A percentile compares a stretch with the other conserved stretches of the same genome.
These are phyloP conservation scores for Oryza australiensis DNA, from an alignment of 176 grass and related monocot genomes.

Conservation along the genomic window DNA sequence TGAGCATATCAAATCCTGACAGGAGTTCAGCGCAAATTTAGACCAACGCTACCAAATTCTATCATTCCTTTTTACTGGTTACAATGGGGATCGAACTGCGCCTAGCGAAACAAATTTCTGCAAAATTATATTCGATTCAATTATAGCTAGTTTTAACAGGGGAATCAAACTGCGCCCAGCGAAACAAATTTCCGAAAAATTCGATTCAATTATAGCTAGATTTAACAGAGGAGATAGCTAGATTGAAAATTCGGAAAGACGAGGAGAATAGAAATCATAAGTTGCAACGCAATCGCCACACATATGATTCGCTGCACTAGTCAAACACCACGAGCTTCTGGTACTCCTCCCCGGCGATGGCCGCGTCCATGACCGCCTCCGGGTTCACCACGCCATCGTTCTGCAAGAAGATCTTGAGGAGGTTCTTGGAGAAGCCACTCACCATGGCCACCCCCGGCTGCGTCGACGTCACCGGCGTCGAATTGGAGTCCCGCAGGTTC, in stretches of 20 bases:
- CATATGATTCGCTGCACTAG: not conserved
- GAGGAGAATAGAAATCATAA: too few relatives aligned
- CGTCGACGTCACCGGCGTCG: slow-evolving; percentile 47
- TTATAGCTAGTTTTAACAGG: too few relatives aligned
- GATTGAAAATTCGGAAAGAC: not conserved
- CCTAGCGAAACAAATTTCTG: too few relatives aligned
- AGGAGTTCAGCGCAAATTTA: too few relatives aligned
- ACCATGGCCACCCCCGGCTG: slow-evolving; percentile 77
- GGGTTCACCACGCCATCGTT: slow-evolving; percentile 44
- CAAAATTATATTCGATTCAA: too few relatives aligned
- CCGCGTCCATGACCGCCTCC: slow-evolving; percentile 55
- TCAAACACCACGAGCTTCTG: slow-evolving; percentile 57
- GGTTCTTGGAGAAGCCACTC: slow-evolving; percentile 79
- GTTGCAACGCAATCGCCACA: too few relatives aligned
- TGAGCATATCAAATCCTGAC: too few relatives aligned
- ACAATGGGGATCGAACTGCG: too few relatives aligned
- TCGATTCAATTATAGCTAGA: not conserved
- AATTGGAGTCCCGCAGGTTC: slow-evolving; percentile 64
- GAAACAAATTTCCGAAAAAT: too few relatives aligned
- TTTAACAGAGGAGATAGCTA: not conserved
- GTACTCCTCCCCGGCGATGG: slow-evolving; percentile 60
- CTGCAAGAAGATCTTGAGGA: slow-evolving; percentile 68
- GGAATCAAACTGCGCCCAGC: too few relatives aligned
- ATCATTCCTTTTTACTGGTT: too few relatives aligned
- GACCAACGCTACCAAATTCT: too few relatives aligned